Conservation (phyloP, 805 yeast genomes). For the Kuraishia cidri region DNA sequence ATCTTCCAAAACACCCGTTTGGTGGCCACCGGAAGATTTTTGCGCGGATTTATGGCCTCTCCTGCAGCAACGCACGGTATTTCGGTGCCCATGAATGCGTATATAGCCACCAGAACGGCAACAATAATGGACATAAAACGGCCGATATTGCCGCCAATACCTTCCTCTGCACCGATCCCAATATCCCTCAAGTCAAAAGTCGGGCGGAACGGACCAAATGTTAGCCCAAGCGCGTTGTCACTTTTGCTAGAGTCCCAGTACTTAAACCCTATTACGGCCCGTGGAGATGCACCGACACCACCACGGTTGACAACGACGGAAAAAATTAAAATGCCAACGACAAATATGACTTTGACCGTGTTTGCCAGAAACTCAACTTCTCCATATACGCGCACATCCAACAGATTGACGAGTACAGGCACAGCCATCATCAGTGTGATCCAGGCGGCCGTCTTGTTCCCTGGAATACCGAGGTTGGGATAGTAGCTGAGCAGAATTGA, state of each 20-base stretch:
- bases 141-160: constrained; percentile 40
- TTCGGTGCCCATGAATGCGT: constrained; percentile 49
- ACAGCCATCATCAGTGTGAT: constrained; percentile 38
- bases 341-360: constrained; percentile 25
- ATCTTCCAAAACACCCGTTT: constrained; percentile 45
- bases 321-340: constrained; percentile 33
- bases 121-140: constrained; percentile 42
- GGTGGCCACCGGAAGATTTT: constrained; percentile 42
- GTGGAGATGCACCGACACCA: constrained; percentile 10
- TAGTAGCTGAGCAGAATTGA: constrained; percentile 55
- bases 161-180: constrained; percentile 31
- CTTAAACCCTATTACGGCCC: constrained; percentile 65
- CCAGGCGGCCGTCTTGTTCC: constrained; percentile 47
- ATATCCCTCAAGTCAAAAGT: constrained; percentile 36
- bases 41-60: constrained; percentile 42
- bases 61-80: constrained; percentile 45
- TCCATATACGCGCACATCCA: constrained; percentile 38
- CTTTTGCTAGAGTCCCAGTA: constrained; percentile 48
- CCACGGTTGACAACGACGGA: constrained; percentile 25
- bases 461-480: constrained; percentile 32
- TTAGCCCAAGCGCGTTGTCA: constrained; percentile 24
- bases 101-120: constrained; percentile 50
- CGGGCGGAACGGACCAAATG: constrained; percentile 60
- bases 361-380: constrained; percentile 34
- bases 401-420: constrained; percentile 33